A percentile compares a stretch with the other conserved stretches of the same genome.
Evolutionary conservation across 2,329 filamentous ascomycete species (phyloP).

Genomic region (Hortaea sp.): DNA sequence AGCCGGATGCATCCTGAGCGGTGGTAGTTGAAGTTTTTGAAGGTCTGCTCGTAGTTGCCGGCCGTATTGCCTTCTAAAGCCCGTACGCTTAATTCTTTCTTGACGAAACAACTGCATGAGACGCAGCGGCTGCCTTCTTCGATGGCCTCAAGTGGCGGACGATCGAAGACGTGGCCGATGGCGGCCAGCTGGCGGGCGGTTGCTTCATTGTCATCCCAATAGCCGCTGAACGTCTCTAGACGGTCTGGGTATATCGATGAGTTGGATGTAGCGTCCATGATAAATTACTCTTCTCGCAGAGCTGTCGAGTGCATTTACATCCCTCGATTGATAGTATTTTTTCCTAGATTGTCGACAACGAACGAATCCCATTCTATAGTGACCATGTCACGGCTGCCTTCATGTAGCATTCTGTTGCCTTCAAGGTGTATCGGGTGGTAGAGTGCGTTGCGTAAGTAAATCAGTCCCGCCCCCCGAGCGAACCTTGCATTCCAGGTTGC

Average conservation of each 20-base stretch:
- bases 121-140: constrained; percentile 23
- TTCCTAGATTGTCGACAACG: too few species aligned
- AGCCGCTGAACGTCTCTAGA: constrained; percentile 12
- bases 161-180: constrained; percentile 22
- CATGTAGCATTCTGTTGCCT: too few species aligned
- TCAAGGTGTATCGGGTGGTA: too few species aligned
- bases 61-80: constrained; percentile 7
- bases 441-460: too few species aligned
- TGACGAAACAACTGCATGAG: constrained; percentile 18
- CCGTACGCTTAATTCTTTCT: constrained; percentile 13
- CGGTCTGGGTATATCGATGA: constrained; percentile 6
- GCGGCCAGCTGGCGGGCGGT: constrained; percentile 21
- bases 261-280: too few species aligned
- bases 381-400: too few species aligned
- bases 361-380: too few species aligned
- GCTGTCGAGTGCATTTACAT: too few species aligned
- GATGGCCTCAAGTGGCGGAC: constrained; percentile 20
- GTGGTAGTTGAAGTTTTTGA: constrained; percentile 14
- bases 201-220: constrained; percentile 15
- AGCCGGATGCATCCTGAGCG: constrained; percentile 14
- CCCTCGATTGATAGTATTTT: too few species aligned
- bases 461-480: too few species aligned
- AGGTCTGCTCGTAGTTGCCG: not conserved
- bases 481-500: too few species aligned
- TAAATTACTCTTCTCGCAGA: too few species aligned